Percentiles rank a stretch among this genome's conserved stretches.
These are phyloP conservation scores for Akanthomyces muscarius DNA, from an alignment of 2,329 filamentous ascomycete genomes.

Conservation along the genomic window DNA sequence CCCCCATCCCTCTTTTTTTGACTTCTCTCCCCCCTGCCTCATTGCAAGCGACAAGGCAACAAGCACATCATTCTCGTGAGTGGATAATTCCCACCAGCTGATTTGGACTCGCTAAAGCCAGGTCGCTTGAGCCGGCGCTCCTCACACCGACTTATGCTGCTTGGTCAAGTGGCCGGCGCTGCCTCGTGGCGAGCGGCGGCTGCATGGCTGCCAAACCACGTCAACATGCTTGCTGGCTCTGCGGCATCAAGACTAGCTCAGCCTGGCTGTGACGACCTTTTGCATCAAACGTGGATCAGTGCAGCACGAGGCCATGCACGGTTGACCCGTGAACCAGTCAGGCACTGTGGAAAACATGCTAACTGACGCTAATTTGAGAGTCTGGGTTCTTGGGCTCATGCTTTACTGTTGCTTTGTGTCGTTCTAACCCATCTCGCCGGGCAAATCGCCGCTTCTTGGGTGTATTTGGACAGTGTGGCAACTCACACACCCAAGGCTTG, in stretches of 20 bases:
- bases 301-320: constrained; percentile 1
- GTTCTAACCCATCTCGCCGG: constrained; percentile 39
- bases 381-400: constrained; percentile 26
- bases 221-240: constrained; percentile 3
- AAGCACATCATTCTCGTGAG: background rate
- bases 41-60: background rate
- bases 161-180: background rate
- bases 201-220: constrained; percentile 13
- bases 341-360: background rate
- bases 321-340: background rate
- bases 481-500: constrained; percentile 38
- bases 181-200: background rate
- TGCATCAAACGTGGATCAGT: background rate
- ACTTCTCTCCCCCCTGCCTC: background rate
- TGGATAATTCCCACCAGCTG: background rate
- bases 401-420: constrained; percentile 39
- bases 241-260: background rate
- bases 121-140: background rate
- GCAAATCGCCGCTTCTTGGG: constrained; percentile 40
- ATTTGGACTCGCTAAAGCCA: background rate
- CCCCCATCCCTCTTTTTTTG: background rate
- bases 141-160: background rate
- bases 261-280: background rate
- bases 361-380: background rate
- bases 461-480: constrained; percentile 38